Evolutionary conservation across 78 protist genomes (phyloP), one percentile per base, ranked within the genome.

Genomic region (slime mould (Dictyostelium discoideum)): DNA sequence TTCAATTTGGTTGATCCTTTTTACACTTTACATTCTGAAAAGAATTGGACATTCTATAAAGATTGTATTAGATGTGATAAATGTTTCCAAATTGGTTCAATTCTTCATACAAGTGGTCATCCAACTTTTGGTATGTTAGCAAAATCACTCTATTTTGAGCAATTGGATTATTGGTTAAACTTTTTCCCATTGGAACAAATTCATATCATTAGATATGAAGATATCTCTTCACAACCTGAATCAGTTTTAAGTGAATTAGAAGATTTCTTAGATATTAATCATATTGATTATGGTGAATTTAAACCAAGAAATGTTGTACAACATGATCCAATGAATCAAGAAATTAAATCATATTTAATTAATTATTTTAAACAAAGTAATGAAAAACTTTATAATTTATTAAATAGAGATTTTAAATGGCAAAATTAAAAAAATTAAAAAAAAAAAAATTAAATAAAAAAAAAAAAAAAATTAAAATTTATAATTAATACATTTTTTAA

Each of bases 51-150:
- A 0, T 90, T 90, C 40, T 90, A 90, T 78, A 72, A 80, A 37
- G 88, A 90, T 10, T 90, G 94, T 50, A 8, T 32, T 8, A 39
- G 39, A 14, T 90, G 94, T 39, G 94, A 80, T 8, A 63, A 72
- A 32, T 90, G 94, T 82, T 90, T 80, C 88, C 94, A 63, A 80
- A 80, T 65, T 32, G 94, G 94, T n/a, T 3, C 39, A 2, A 82
- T 90, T 29, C 24, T 90, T 3, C 94, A 90, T 78, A 82, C 87
- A 6, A 65, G 82, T 42, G 94, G 94, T 67, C 94, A 90, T 72
- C 94, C 94, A 80, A 69, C 94, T 22, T 90, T 90, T 90, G 94
- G 94, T 29, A 90, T 90, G 94, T 26, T 90, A 3, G 94, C 94
- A 16, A 90, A 90, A 69, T 42, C 74, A 24, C 65, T 90, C 29